phyloP scores from a whole-genome alignment of 2,329 filamentous ascomycete genomes.

The Alternaria arborescens region DNA sequence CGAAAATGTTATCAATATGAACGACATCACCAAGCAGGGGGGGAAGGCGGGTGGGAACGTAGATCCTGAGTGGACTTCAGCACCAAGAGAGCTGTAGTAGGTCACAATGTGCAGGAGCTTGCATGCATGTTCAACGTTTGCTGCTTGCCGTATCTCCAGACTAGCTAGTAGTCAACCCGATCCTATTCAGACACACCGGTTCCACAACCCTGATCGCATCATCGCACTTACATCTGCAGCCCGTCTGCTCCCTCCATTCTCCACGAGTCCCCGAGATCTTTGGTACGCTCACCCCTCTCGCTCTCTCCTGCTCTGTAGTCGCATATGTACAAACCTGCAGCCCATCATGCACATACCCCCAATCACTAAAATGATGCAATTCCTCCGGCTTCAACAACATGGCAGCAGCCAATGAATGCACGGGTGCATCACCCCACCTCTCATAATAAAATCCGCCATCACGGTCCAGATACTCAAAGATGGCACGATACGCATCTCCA shows the following conservation, averaged over 20 bases:
- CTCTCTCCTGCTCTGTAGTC: slow-evolving; percentile 12
- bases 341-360: slow-evolving; percentile 75
- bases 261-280: not conserved
- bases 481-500: slow-evolving; percentile 84
- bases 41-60: not conserved
- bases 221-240: slow-evolving; percentile 17
- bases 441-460: slow-evolving; percentile 28
- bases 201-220: slow-evolving; percentile 3
- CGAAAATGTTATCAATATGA: not conserved
- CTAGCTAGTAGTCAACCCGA: not conserved
- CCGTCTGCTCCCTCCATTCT: slow-evolving; percentile 1
- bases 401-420: slow-evolving; percentile 89
- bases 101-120: too few species aligned
- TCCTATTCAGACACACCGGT: slow-evolving; percentile 12
- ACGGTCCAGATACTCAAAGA: slow-evolving; percentile 79
- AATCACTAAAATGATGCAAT: slow-evolving; percentile 97
- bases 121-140: not conserved
- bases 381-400: slow-evolving; percentile 85
- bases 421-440: slow-evolving; percentile 89
- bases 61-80: too few species aligned
- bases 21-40: not conserved
- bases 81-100: too few species aligned
- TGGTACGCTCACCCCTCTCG: slow-evolving; percentile 6
- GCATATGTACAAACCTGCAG: slow-evolving; percentile 22
- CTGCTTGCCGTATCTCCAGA: not conserved